Percentiles rank a stretch among this genome's conserved stretches.
phyloP scores from a whole-genome alignment of 176 grass and related monocot genomes.

The Aegilops tauschii region DNA sequence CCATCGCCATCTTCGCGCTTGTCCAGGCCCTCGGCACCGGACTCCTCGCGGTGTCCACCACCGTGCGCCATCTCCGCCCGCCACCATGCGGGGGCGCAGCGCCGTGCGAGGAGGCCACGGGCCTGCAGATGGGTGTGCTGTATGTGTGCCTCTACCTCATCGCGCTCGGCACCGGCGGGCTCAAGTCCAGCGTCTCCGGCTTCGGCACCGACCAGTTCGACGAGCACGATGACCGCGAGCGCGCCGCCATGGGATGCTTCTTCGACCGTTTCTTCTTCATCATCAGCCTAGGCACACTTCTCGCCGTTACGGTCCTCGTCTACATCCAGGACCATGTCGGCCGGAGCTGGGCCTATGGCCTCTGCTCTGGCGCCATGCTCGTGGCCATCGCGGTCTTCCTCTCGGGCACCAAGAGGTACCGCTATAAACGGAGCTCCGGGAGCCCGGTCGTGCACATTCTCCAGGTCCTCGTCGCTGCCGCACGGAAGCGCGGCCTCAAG shows the following conservation, averaged over 20 bases:
- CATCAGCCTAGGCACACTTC: neutral
- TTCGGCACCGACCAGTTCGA: conserved; percentile 16
- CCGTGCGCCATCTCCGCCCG: conserved; percentile 59
- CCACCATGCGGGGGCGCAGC: neutral
- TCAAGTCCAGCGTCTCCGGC: conserved; percentile 14
- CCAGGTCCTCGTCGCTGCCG: conserved; percentile 65
- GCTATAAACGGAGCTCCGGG: conserved; percentile 62
- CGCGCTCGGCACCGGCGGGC: neutral
- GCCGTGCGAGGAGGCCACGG: neutral
- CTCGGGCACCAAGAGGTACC: conserved; percentile 61
- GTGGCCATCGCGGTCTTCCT: conserved; percentile 53
- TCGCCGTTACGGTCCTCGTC: neutral
- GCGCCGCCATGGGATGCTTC: conserved; percentile 10
- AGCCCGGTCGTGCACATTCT: conserved; percentile 86
- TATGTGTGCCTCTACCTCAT: neutral
- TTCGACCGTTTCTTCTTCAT: conserved; percentile 6
- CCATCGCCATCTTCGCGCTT: conserved; percentile 73
- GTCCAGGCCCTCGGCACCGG: conserved; percentile 70
- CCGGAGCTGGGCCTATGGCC: conserved; percentile 80
- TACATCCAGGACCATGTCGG: conserved; percentile 24
- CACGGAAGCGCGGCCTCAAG: conserved; percentile 41
- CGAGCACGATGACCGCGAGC: neutral
- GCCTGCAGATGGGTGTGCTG: neutral
- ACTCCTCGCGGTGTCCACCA: conserved; percentile 56
- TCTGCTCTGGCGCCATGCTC: conserved; percentile 73